Percentiles rank a stretch among this genome's conserved stretches.
Evolutionary conservation across 2,329 filamentous ascomycete genomes (phyloP).

Genomic region (Diaporthe citriasiana): DNA sequence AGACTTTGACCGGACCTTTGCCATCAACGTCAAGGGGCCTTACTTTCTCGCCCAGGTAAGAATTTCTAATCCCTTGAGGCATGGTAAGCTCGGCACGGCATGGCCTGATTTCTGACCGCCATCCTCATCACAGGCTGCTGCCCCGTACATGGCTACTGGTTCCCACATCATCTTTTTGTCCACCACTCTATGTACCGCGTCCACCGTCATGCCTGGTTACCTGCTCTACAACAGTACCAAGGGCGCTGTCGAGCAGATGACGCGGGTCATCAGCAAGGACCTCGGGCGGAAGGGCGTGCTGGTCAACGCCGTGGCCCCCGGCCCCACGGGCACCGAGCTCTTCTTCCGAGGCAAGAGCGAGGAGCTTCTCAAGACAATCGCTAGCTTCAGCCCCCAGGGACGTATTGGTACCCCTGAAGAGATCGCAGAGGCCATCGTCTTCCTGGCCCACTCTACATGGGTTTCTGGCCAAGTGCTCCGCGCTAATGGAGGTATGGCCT

Average conservation of each 20-base stretch:
- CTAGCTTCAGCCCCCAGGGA: conserved; percentile 57
- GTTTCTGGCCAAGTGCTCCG: conserved; percentile 62
- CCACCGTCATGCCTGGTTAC: conserved; percentile 59
- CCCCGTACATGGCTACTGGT: background rate
- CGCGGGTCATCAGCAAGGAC: conserved; percentile 67
- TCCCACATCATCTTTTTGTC: conserved; percentile 11
- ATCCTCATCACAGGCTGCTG: conserved; percentile 52
- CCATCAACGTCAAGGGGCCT: conserved; percentile 70
- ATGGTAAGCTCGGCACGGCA: background rate
- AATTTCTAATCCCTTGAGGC: conserved; percentile 44
- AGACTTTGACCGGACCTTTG: conserved; percentile 60
- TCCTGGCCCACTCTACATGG: conserved; percentile 57
- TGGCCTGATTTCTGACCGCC: background rate
- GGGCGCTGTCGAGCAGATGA: conserved; percentile 72
- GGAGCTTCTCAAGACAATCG: conserved; percentile 58
- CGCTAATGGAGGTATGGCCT: conserved; percentile 57
- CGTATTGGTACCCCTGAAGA: conserved; percentile 65
- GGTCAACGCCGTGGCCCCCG: background rate
- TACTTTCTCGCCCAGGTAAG: conserved; percentile 67
- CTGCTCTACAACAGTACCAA: conserved; percentile 67
- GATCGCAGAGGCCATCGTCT: conserved; percentile 57
- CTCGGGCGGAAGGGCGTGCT: conserved; percentile 66
- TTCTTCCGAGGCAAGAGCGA: conserved; percentile 66
- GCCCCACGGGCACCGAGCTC: conserved; percentile 66
- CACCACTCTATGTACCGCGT: conserved; percentile 64